Evolutionary conservation across 1,284 basidiomycete species (phyloP), one percentile per base, ranked within the genome.

Genomic region (Apiotrichum porosum): DNA sequence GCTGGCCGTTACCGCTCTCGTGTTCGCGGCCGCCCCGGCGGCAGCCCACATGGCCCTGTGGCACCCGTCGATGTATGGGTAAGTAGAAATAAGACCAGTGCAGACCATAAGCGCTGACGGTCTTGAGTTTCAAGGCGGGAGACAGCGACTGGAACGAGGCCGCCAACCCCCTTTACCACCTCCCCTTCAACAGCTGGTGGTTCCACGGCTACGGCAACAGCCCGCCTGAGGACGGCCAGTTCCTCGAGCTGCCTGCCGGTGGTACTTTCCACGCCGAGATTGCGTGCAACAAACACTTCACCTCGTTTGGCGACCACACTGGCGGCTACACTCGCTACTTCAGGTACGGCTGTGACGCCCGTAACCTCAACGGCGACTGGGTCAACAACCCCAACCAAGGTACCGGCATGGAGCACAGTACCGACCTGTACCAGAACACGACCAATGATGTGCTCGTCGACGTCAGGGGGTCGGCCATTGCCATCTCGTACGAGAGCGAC

Each of bases 171-270:
- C 75, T 85, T 9, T 28, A 6, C 26, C 74, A 79, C 59, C 70
- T 77, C 59, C 60, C 77, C 3, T 85, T 84, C 63, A 56, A 77
- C 19, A 62, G 83, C 52, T 86, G 84, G 84, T 86, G 84, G 84
- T 82, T 62, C 38, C 46, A 64, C 40, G 42, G 21, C 15, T n/a
- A n/a, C n/a, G n/a, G n/a, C n/a, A n/a, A n/a, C 17, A 49, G 42
- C n/a, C n/a, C 71, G 2, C 68, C 68, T 22, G 49, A 31, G 6
- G 52, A 50, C 8, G 66, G 63, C 9, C 50, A 51, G 18, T 60
- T 68, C 37, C 62, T 72, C 60, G 52, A 63, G 17, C 58, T 73
- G 6, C 68, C 71, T 8, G 65, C 68, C 10, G n/a, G 49, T 51
- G 68, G 68, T 3, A 33, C 19, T 12, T 19, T 34, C 18, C 18